Base-by-base conservation (phyloP, 305 asterid genomes). In the Fraxinus dipetala region DNA sequence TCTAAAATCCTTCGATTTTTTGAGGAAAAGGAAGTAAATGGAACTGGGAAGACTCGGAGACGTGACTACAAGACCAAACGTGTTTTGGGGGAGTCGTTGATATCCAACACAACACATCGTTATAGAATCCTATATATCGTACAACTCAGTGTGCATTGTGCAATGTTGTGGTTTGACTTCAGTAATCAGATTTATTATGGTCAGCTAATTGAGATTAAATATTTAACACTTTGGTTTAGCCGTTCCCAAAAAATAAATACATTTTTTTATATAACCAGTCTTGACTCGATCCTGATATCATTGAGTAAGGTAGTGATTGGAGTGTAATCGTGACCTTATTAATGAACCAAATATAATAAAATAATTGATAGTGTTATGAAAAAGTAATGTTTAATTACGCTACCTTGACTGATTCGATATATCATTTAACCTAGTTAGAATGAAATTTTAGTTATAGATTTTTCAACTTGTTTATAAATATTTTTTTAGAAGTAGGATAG, bases 41-140 rank as follows among this genome's bases (percentile, higher is more conserved):
- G 28, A 76, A 26, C 31, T 34, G 74, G 84, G 72, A 28, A 26
- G 36, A 43, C 9, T 30, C 20, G 36, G 69, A 59, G 81, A 77
- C 77, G 77, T 72, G 80, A 72, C 76, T 22, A 61, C 48, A 36
- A 79, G 72, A 51, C 72, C 73, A 69, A 69, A 32, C 73, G 80
- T 59, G 83, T 40, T 70, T 32, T 43, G 26, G 1, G 70, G 82
- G 34, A 2, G 72, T 22, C 18, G 31, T 7, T 38, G 14, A 38
- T 38, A 38, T 38, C 48, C 48, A 38, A 9, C 61, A 48, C 48
- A 38, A 9, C 61, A 48, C 59, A 45, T 45, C 1, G 56, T 45
- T 13, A 45, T 4, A 14, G 59, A 48, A 48, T 48, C 59, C 20
- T 48, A 45, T 45, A 45, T 45, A 45, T 2, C 56, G 56, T 45